phyloP scores from a whole-genome alignment of 2,329 filamentous ascomycete genomes.

The Cladosporium sp. region DNA sequence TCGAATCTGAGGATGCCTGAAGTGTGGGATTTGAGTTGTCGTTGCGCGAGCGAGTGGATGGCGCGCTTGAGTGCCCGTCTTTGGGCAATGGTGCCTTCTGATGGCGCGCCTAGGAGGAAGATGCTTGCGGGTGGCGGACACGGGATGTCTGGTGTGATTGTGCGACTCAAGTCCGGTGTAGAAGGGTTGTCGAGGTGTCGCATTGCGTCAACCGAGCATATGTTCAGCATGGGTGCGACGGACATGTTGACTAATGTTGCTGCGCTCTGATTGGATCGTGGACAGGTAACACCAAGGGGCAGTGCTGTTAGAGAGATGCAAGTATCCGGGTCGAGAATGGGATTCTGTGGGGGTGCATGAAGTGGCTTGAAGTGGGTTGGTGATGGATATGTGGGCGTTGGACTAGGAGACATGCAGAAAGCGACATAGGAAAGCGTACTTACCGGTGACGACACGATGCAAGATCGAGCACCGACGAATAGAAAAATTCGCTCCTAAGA shows the following conservation, averaged over 20 bases:
- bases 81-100: constrained; percentile 4
- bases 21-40: constrained; percentile 2
- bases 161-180: not conserved
- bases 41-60: not conserved
- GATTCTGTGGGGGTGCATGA: not conserved
- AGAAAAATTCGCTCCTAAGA: not conserved
- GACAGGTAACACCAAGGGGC: not conserved
- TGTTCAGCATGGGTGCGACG: constrained; percentile 5
- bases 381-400: not conserved
- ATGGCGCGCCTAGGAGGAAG: not conserved
- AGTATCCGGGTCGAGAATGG: not conserved
- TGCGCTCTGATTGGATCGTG: not conserved
- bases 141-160: not conserved
- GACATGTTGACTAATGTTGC: not conserved
- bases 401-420: not conserved
- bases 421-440: not conserved
- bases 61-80: constrained; percentile 1
- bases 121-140: not conserved
- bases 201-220: constrained; percentile 1
- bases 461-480: not conserved
- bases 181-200: constrained; percentile 7
- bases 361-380: not conserved
- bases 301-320: constrained; percentile 1
- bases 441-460: constrained; percentile 1
- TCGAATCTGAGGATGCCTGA: not conserved